phyloP scores from a whole-genome alignment of 1,139 yeast species.

The Sugiyamaella xylanicola region DNA sequence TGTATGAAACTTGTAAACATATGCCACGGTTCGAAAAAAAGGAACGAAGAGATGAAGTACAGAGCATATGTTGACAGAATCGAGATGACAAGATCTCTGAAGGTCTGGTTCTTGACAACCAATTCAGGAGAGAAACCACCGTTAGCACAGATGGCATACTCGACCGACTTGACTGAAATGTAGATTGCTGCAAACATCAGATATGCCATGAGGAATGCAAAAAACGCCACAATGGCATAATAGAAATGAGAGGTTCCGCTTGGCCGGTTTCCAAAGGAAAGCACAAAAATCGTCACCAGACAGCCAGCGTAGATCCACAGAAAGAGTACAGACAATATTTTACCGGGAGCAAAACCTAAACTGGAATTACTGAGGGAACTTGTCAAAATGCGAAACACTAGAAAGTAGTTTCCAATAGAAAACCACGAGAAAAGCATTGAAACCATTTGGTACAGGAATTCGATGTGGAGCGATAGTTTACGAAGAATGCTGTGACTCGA shows the following conservation, averaged over 20 bases:
- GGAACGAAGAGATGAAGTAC: slow-evolving; percentile 72
- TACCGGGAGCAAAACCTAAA: slow-evolving; percentile 68
- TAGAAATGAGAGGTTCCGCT: slow-evolving; percentile 86
- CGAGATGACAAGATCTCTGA: slow-evolving; percentile 87
- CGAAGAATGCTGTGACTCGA: slow-evolving; percentile 65
- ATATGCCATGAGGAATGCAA: slow-evolving; percentile 89
- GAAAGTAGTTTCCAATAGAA: slow-evolving; percentile 71
- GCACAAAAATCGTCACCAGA: slow-evolving; percentile 84
- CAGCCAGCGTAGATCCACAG: slow-evolving; percentile 89
- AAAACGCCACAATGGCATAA: slow-evolving; percentile 79
- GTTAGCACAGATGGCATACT: slow-evolving; percentile 46
- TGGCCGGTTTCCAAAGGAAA: slow-evolving; percentile 93
- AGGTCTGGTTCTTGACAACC: slow-evolving; percentile 61
- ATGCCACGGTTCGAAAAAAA: slow-evolving; percentile 79
- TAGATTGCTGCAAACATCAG: slow-evolving; percentile 88
- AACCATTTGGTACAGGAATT: slow-evolving; percentile 68
- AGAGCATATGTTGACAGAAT: slow-evolving; percentile 80
- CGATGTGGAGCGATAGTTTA: slow-evolving; percentile 64
- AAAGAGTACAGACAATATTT: slow-evolving; percentile 74
- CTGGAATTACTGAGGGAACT: slow-evolving; percentile 62
- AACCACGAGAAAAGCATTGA: slow-evolving; percentile 77
- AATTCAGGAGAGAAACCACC: slow-evolving; percentile 50
- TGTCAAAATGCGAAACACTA: slow-evolving; percentile 75
- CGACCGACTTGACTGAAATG: slow-evolving; percentile 75
- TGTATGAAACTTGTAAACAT: slow-evolving; percentile 74